Conservation (phyloP, 768 basidiomycete species). For the Psilocybe subaeruginosa region DNA sequence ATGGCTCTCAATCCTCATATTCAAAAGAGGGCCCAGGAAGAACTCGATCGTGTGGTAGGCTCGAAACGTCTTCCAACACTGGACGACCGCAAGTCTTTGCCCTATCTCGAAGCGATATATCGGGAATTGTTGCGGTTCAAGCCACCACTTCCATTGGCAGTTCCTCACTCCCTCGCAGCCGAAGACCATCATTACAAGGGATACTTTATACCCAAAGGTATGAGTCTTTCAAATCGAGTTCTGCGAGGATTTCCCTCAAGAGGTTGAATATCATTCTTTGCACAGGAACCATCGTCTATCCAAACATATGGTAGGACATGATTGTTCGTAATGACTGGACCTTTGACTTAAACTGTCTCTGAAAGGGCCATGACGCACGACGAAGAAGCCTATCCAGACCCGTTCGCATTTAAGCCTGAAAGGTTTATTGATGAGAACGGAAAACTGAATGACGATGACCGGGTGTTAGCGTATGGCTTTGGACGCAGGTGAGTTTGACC, state of each 20-base stretch:
- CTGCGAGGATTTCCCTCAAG: too few relatives aligned
- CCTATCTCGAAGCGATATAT: conserved; percentile 28
- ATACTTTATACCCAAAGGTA: conserved; percentile 29
- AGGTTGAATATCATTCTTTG: neutral
- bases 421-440: conserved; percentile 23
- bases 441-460: conserved; percentile 13
- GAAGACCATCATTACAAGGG: conserved; percentile 33
- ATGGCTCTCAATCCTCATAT: conserved; percentile 32
- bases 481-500: conserved; percentile 21
- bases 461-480: conserved; percentile 18
- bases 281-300: conserved; percentile 15
- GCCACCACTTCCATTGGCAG: conserved; percentile 12
- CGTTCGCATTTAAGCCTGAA: conserved; percentile 30
- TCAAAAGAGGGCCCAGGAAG: conserved; percentile 6
- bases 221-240: neutral
- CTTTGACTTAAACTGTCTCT: too few relatives aligned
- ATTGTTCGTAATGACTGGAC: too few relatives aligned
- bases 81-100: conserved; percentile 26
- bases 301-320: conserved; percentile 22
- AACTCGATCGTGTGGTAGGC: conserved; percentile 36
- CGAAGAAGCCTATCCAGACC: conserved; percentile 24
- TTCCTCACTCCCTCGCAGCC: conserved; percentile 22
- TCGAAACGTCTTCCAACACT: conserved; percentile 29
- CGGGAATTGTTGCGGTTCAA: conserved; percentile 17
- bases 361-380: conserved; percentile 30